Evolutionary conservation across 2,329 filamentous ascomycete species (phyloP).

Genomic region (Diaporthe eres): DNA sequence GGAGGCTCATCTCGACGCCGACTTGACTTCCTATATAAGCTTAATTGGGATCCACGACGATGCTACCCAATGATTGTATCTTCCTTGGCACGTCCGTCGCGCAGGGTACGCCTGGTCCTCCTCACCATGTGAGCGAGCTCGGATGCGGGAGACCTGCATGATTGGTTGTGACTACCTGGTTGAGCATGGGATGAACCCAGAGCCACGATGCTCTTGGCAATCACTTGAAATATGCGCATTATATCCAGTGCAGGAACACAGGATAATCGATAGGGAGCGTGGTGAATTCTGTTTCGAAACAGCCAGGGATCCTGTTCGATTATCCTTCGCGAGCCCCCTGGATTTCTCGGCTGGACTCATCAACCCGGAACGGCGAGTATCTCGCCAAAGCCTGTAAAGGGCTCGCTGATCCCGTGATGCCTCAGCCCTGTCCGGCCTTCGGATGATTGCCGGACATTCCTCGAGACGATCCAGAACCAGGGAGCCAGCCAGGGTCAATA

Average conservation of each 20-base stretch:
- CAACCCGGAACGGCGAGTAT: conserved; percentile 1
- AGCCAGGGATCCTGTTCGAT: neutral
- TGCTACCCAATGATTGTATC: conserved; percentile 22
- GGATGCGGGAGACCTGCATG: neutral
- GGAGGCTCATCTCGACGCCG: conserved; percentile 10
- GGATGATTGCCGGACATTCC: neutral
- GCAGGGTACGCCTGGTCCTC: neutral
- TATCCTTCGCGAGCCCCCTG: neutral
- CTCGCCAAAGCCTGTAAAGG: conserved; percentile 1
- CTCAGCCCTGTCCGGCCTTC: conserved; percentile 20
- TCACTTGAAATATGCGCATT: neutral
- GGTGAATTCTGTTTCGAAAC: conserved; percentile 2
- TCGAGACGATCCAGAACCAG: neutral
- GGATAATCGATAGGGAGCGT: neutral
- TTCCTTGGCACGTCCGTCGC: neutral
- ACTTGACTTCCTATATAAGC: conserved; percentile 26
- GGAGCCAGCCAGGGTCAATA: neutral
- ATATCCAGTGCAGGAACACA: neutral
- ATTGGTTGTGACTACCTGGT: neutral
- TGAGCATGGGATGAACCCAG: conserved; percentile 20
- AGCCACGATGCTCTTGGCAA: conserved; percentile 4
- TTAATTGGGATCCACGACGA: conserved; percentile 24
- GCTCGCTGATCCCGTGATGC: neutral
- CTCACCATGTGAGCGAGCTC: neutral
- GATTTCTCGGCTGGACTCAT: conserved; percentile 4